Conservation (phyloP, 2,329 filamentous ascomycete species). For the Dactylellina drechsleri region DNA sequence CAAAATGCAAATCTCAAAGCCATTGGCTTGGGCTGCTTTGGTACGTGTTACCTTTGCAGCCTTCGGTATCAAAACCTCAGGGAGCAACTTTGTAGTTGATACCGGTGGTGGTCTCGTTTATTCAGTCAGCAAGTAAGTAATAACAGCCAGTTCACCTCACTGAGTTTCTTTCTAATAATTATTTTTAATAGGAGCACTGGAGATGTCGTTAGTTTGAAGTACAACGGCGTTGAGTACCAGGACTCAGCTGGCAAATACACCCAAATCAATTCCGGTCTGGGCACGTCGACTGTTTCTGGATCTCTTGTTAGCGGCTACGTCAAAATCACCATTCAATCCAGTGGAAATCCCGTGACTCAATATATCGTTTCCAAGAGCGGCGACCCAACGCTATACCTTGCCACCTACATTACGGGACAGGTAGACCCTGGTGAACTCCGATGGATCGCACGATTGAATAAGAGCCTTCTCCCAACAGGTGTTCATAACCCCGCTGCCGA, state of each 20-base stretch:
- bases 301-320: slow-evolving; percentile 59
- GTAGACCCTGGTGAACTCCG: slow-evolving; percentile 71
- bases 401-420: slow-evolving; percentile 71
- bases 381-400: slow-evolving; percentile 71
- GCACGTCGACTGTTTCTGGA: slow-evolving; percentile 67
- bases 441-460: slow-evolving; percentile 64
- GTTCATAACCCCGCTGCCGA: slow-evolving; percentile 40
- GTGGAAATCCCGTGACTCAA: slow-evolving; percentile 68
- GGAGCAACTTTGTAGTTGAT: slow-evolving; percentile 44
- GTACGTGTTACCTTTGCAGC: slow-evolving; percentile 43
- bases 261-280: slow-evolving; percentile 71
- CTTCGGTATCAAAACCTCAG: slow-evolving; percentile 41
- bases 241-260: slow-evolving; percentile 62
- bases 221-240: slow-evolving; percentile 46
- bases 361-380: slow-evolving; percentile 72
- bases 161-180: background rate
- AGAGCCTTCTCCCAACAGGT: slow-evolving; percentile 43
- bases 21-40: slow-evolving; percentile 44
- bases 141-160: no score
- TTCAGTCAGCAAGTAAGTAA: slow-evolving; percentile 44
- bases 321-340: slow-evolving; percentile 71
- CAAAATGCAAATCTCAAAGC: slow-evolving; percentile 45
- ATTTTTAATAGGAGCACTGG: slow-evolving; percentile 27
- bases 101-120: slow-evolving; percentile 49
- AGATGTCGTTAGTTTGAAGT: slow-evolving; percentile 48